Conservation (phyloP, 2,329 filamentous ascomycete genomes). For the Trichoderma atrobrunneum region DNA sequence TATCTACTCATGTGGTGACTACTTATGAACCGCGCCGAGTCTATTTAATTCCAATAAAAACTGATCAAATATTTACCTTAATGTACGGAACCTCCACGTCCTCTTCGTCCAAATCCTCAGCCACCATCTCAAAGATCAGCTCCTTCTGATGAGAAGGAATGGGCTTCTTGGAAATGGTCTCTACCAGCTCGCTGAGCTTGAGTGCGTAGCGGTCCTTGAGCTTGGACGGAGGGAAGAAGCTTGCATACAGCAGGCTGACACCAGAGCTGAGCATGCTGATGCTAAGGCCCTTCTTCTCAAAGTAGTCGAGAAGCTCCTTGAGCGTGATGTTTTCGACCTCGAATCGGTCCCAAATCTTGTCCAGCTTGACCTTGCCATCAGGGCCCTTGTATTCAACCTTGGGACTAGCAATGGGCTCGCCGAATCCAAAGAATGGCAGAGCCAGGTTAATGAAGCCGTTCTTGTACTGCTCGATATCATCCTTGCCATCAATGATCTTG, state of each 20-base stretch:
- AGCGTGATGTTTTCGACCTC: slow-evolving; percentile 85
- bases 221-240: slow-evolving; percentile 78
- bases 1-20: slow-evolving; percentile 8
- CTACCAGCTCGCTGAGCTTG: slow-evolving; percentile 85
- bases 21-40: not conserved
- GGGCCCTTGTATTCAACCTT: slow-evolving; percentile 87
- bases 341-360: slow-evolving; percentile 98
- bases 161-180: slow-evolving; percentile 85
- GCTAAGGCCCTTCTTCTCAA: slow-evolving; percentile 74
- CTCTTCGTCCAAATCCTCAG: slow-evolving; percentile 82
- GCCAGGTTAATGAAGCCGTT: slow-evolving; percentile 98
- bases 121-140: slow-evolving; percentile 93
- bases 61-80: slow-evolving; percentile 63
- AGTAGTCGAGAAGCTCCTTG: slow-evolving; percentile 76
- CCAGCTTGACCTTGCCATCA: slow-evolving; percentile 75
- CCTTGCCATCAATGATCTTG: slow-evolving; percentile 95
- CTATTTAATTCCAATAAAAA: not conserved
- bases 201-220: slow-evolving; percentile 77
- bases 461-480: slow-evolving; percentile 98
- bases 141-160: slow-evolving; percentile 91
- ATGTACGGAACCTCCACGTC: slow-evolving; percentile 98
- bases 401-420: slow-evolving; percentile 89
- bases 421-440: slow-evolving; percentile 96
- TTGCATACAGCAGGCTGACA: slow-evolving; percentile 89
- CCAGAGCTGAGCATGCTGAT: slow-evolving; percentile 97